Conservation (phyloP, 495 filamentous ascomycete species). For the Apiosordaria backusii region DNA sequence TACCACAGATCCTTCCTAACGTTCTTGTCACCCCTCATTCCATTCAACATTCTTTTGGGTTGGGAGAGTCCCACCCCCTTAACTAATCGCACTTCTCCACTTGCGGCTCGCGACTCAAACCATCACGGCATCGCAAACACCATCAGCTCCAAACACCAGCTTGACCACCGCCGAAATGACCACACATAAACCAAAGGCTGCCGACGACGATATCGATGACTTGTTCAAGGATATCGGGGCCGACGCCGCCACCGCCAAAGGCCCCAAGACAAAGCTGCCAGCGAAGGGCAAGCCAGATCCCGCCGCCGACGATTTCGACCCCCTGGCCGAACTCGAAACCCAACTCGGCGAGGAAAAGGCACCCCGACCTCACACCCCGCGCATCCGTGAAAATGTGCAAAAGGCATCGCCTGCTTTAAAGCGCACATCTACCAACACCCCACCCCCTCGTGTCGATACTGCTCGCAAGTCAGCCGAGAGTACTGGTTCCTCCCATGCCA, state of each 20-base stretch:
- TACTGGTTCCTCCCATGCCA: slow-evolving; percentile 59
- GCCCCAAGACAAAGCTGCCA: slow-evolving; percentile 42
- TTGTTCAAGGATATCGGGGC: slow-evolving; percentile 72
- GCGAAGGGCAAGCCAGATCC: slow-evolving; percentile 57
- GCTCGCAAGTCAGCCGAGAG: slow-evolving; percentile 72
- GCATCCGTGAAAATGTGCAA: slow-evolving; percentile 57
- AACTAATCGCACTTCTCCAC: not conserved
- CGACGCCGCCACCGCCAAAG: slow-evolving; percentile 42
- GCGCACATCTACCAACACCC: slow-evolving; percentile 54
- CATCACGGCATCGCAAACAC: not conserved
- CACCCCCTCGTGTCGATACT: slow-evolving; percentile 48
- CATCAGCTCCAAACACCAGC: not conserved
- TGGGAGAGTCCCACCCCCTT: not conserved
- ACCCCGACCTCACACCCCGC: slow-evolving; percentile 77
- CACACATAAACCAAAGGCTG: slow-evolving; percentile 40
- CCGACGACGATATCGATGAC: slow-evolving; percentile 77
- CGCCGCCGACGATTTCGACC: slow-evolving; percentile 71
- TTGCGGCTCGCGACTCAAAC: not conserved
- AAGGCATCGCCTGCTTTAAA: slow-evolving; percentile 52
- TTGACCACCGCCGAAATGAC: slow-evolving; percentile 34
- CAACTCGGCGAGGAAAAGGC: slow-evolving; percentile 63
- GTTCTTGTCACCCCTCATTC: not conserved
- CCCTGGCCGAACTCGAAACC: slow-evolving; percentile 81
- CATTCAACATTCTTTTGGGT: not conserved
- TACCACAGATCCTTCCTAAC: no score